These are phyloP conservation scores for Capsicum rhomboideum DNA, from an alignment of 257 asterid species.

Conservation along the genomic window DNA sequence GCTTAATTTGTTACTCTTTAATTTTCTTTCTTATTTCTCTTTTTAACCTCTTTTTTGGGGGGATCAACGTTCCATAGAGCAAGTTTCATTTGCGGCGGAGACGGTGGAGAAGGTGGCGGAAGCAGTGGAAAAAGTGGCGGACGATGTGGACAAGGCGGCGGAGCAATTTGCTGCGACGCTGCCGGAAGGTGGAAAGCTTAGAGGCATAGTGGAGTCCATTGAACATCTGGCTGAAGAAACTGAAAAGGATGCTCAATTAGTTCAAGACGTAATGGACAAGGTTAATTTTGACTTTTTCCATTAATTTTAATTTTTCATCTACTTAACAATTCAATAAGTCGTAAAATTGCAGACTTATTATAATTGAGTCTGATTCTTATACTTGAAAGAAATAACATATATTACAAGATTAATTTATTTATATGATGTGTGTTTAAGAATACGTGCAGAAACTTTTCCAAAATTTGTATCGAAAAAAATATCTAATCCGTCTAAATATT, in stretches of 20 bases:
- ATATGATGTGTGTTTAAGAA: too few species aligned
- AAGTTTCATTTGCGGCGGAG: constrained; percentile 48
- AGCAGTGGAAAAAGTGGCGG: constrained; percentile 50
- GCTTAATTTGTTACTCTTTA: background rate
- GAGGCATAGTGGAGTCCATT: constrained; percentile 23
- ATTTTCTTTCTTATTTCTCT: background rate
- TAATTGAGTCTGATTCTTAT: too few species aligned
- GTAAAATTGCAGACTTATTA: too few species aligned
- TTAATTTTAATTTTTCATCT: background rate
- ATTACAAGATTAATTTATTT: too few species aligned
- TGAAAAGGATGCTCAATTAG: constrained; percentile 36
- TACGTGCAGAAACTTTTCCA: too few species aligned
- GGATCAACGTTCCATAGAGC: constrained; percentile 20
- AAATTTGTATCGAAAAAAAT: too few species aligned
- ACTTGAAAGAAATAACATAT: too few species aligned
- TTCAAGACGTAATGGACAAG: constrained; percentile 54
- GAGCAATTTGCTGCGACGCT: constrained; percentile 38
- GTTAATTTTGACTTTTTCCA: constrained; percentile 7
- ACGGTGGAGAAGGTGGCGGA: constrained; percentile 48
- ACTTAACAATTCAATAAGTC: background rate
- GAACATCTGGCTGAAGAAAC: constrained; percentile 49
- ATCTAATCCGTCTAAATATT: too few species aligned
- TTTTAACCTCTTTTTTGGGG: background rate
- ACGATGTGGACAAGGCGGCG: constrained; percentile 44
- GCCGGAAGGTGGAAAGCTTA: constrained; percentile 39